A percentile compares a stretch with the other conserved stretches of the same genome.
Conservation (phyloP, 2,329 filamentous ascomycete genomes). For the Dactylellina leptospora region DNA sequence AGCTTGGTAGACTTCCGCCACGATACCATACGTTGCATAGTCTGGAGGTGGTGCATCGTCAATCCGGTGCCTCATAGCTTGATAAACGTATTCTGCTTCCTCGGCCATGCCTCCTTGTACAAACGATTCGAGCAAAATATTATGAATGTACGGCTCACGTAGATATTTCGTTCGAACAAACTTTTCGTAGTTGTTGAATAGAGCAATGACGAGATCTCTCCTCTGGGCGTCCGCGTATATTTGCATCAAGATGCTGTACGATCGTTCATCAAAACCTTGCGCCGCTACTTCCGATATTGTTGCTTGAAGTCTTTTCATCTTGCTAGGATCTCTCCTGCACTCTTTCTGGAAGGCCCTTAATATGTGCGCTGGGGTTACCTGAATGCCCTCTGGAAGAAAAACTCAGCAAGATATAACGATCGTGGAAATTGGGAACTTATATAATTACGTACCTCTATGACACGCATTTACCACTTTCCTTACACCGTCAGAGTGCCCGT, state of each 20-base stretch:
- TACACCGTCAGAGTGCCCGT: neutral
- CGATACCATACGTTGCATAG: conserved; percentile 11
- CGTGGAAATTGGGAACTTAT: neutral
- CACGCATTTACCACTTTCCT: conserved; percentile 3
- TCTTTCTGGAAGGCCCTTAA: neutral
- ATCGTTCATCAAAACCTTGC: conserved; percentile 16
- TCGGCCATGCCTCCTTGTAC: conserved; percentile 9
- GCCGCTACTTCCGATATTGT: neutral
- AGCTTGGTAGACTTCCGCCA: conserved; percentile 3
- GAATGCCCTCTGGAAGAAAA: neutral
- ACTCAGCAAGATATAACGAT: neutral
- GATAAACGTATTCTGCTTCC: conserved; percentile 29
- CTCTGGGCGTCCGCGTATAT: conserved; percentile 10
- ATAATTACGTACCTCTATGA: conserved; percentile 6
- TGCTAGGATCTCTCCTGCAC: neutral
- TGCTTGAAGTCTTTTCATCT: neutral
- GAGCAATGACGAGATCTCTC: conserved; percentile 20
- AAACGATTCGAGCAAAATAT: conserved; percentile 8
- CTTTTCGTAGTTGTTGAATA: conserved; percentile 35
- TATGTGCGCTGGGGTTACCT: neutral
- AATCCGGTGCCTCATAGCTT: conserved; percentile 16
- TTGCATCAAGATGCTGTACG: conserved; percentile 19
- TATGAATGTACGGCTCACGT: conserved; percentile 5
- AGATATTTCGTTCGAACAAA: neutral
- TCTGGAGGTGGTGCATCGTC: conserved; percentile 9